phyloP scores from a whole-genome alignment of 2,329 filamentous ascomycete species.

The Bipolaris zeicola region DNA sequence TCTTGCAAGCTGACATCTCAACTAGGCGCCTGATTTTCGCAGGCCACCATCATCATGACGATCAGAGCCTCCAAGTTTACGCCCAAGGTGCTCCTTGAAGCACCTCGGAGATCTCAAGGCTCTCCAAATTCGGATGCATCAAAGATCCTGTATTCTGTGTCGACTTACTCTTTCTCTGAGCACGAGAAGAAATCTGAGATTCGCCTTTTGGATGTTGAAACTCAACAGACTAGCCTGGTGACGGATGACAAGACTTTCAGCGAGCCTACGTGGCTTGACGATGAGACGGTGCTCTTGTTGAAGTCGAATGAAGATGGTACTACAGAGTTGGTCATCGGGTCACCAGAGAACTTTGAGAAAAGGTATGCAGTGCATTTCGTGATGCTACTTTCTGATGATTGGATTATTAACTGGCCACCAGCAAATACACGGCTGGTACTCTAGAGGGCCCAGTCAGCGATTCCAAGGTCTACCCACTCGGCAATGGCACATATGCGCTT shows the following conservation, averaged over 20 bases:
- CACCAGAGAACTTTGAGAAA: constrained; percentile 37
- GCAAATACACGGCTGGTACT: constrained; percentile 50
- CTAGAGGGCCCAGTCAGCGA: constrained; percentile 56
- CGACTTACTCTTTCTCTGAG: constrained; percentile 78
- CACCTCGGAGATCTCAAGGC: constrained; percentile 72
- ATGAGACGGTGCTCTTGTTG: constrained; percentile 66
- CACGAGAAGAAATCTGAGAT: constrained; percentile 73
- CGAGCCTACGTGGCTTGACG: constrained; percentile 78
- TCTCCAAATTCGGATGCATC: constrained; percentile 71
- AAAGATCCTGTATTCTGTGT: constrained; percentile 69
- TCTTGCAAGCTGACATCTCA: not conserved
- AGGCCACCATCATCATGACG: constrained; percentile 62
- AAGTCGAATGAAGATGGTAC: constrained; percentile 50
- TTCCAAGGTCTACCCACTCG: constrained; percentile 53
- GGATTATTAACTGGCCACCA: constrained; percentile 16
- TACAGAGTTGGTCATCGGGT: constrained; percentile 47
- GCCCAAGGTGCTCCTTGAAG: constrained; percentile 76
- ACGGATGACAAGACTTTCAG: constrained; percentile 68
- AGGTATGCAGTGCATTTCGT: constrained; percentile 27
- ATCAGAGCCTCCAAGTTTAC: constrained; percentile 73
- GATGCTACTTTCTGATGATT: not conserved
- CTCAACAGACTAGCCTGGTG: constrained; percentile 68
- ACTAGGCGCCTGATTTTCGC: not conserved
- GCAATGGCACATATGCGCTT: constrained; percentile 49
- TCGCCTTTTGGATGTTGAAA: constrained; percentile 71